Evolutionary conservation across 2,329 filamentous ascomycete genomes (phyloP).

Genomic region (Neopestalotiopsis sp.): DNA sequence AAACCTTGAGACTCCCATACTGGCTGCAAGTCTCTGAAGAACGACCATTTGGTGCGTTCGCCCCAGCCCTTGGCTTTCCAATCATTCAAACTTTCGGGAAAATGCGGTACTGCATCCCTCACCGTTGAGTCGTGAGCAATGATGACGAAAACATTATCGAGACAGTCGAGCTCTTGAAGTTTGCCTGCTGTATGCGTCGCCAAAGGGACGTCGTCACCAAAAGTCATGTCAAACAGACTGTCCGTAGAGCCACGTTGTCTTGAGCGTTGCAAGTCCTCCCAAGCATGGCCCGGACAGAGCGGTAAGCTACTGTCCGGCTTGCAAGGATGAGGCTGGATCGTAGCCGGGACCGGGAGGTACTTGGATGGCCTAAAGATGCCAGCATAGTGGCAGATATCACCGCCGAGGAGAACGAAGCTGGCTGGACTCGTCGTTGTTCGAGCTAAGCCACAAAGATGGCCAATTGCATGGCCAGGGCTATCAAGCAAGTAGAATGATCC

Average conservation of each 20-base stretch:
- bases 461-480: constrained; percentile 45
- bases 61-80: constrained; percentile 9
- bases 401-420: constrained; percentile 48
- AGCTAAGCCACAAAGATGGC: constrained; percentile 48
- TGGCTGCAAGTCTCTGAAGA: constrained; percentile 1
- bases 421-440: constrained; percentile 39
- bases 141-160: background rate
- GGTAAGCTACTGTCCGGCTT: background rate
- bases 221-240: background rate
- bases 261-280: background rate
- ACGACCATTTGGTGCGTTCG: background rate
- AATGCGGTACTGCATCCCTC: background rate
- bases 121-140: constrained; percentile 9
- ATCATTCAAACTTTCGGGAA: constrained; percentile 5
- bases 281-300: background rate
- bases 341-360: constrained; percentile 38
- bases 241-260: background rate
- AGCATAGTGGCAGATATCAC: constrained; percentile 47
- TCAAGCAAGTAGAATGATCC: constrained; percentile 49
- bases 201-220: background rate
- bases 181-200: background rate
- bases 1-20: background rate
- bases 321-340: background rate
- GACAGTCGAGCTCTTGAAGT: background rate
- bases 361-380: constrained; percentile 43